phyloP scores from a whole-genome alignment of 148 eudicot species.

The Talinum fruticosum region DNA sequence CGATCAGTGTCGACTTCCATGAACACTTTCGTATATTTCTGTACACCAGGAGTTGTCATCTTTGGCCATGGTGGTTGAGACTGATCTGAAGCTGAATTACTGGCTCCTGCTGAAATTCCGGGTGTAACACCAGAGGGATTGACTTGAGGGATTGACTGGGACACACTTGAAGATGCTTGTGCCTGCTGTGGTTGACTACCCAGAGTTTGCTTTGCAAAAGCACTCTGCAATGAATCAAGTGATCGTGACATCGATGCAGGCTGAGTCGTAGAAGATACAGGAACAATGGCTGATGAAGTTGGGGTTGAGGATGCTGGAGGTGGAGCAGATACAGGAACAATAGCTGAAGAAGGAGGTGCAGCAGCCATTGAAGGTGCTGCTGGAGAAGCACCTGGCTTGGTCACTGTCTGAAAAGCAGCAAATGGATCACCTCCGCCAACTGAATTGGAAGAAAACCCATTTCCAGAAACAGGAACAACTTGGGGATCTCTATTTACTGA shows the following conservation, averaged over 20 bases:
- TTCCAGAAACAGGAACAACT: constrained; percentile 46
- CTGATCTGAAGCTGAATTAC: constrained; percentile 45
- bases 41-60: constrained; percentile 84
- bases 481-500: constrained; percentile 43
- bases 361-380: constrained; percentile 30
- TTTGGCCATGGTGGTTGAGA: constrained; percentile 84
- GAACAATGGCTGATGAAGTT: constrained; percentile 51
- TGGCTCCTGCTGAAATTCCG: constrained; percentile 42
- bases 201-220: constrained; percentile 45
- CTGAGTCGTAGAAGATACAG: constrained; percentile 41
- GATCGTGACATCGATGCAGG: constrained; percentile 53
- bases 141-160: constrained; percentile 51
- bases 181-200: constrained; percentile 45
- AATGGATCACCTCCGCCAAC: constrained; percentile 61
- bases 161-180: constrained; percentile 41
- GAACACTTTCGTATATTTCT: constrained; percentile 86
- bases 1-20: constrained; percentile 87
- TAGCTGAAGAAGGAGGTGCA: constrained; percentile 43
- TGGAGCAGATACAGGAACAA: constrained; percentile 46
- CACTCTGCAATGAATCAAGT: constrained; percentile 60
- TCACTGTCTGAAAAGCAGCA: constrained; percentile 54
- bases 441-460: constrained; percentile 51
- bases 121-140: constrained; percentile 40
- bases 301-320: constrained; percentile 27
- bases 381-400: constrained; percentile 45